phyloP scores from a whole-genome alignment of 169 alveolate genomes.

The Plasmodium berghei region DNA sequence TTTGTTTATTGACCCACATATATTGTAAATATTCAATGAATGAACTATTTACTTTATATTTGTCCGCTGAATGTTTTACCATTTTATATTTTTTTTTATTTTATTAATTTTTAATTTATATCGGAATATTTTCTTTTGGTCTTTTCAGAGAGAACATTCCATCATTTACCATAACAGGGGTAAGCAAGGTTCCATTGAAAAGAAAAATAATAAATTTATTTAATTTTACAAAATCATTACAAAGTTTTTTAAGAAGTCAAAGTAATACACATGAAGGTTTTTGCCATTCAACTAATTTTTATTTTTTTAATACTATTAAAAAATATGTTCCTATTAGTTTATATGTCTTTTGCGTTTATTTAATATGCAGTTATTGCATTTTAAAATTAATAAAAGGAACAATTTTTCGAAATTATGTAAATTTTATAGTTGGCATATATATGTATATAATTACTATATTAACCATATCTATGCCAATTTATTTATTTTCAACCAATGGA shows the following conservation, averaged over 20 bases:
- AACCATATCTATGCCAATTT: slow-evolving; percentile 59
- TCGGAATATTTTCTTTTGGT: too few relatives aligned
- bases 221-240: slow-evolving; percentile 40
- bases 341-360: slow-evolving; percentile 56
- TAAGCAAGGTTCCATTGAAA: slow-evolving; percentile 40
- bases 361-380: slow-evolving; percentile 54
- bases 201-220: slow-evolving; percentile 48
- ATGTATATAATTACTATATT: slow-evolving; percentile 39
- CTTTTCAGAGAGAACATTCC: slow-evolving; percentile 66
- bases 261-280: slow-evolving; percentile 76
- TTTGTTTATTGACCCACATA: too few relatives aligned
- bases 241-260: slow-evolving; percentile 65
- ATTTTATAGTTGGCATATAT: slow-evolving; percentile 41
- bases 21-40: too few relatives aligned
- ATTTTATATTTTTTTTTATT: neutral
- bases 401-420: slow-evolving; percentile 38
- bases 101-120: slow-evolving; percentile 1
- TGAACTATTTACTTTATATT: too few relatives aligned
- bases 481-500: slow-evolving; percentile 70
- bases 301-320: slow-evolving; percentile 60
- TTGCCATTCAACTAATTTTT: slow-evolving; percentile 63
- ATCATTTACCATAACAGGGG: slow-evolving; percentile 57
- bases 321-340: slow-evolving; percentile 60
- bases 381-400: slow-evolving; percentile 52
- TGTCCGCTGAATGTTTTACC: neutral